phyloP scores from a whole-genome alignment of 2,329 filamentous ascomycete genomes.

The Lomentospora prolificans region DNA sequence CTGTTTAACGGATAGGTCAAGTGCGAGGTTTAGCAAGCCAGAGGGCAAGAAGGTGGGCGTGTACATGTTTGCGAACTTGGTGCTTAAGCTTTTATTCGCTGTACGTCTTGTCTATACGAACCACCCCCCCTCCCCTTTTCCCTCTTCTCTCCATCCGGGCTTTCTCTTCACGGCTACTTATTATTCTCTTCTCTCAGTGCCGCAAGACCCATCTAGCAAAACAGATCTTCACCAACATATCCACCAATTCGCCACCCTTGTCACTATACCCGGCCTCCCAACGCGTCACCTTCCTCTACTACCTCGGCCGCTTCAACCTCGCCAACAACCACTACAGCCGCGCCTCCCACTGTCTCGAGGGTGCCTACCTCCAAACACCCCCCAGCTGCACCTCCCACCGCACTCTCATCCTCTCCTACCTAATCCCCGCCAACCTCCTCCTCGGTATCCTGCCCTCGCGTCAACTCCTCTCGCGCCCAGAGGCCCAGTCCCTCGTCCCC shows the following conservation, averaged over 20 bases:
- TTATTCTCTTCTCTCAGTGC: conserved; percentile 45
- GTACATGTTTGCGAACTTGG: conserved; percentile 86
- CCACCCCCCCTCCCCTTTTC: background rate
- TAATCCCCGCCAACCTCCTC: conserved; percentile 74
- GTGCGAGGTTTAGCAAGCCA: conserved; percentile 55
- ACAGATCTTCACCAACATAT: conserved; percentile 84
- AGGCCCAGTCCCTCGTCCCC: conserved; percentile 53
- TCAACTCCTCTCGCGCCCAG: conserved; percentile 56
- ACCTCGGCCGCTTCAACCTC: conserved; percentile 83
- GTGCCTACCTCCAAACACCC: conserved; percentile 65
- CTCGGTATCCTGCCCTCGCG: conserved; percentile 72
- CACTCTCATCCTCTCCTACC: conserved; percentile 69
- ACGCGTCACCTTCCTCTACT: conserved; percentile 87
- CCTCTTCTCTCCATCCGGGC: background rate
- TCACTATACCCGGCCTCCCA: conserved; percentile 75
- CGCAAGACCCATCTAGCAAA: conserved; percentile 74
- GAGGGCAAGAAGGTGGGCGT: conserved; percentile 82
- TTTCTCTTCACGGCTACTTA: conserved; percentile 10
- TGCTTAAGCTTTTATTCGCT: conserved; percentile 78
- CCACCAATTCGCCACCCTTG: conserved; percentile 71
- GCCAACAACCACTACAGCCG: conserved; percentile 74
- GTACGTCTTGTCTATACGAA: conserved; percentile 32
- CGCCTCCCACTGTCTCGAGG: conserved; percentile 64
- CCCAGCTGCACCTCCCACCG: conserved; percentile 59
- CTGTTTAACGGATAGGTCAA: conserved; percentile 72